Evolutionary conservation across 2,329 filamentous ascomycete genomes (phyloP).

Genomic region (Amauroascus niger): DNA sequence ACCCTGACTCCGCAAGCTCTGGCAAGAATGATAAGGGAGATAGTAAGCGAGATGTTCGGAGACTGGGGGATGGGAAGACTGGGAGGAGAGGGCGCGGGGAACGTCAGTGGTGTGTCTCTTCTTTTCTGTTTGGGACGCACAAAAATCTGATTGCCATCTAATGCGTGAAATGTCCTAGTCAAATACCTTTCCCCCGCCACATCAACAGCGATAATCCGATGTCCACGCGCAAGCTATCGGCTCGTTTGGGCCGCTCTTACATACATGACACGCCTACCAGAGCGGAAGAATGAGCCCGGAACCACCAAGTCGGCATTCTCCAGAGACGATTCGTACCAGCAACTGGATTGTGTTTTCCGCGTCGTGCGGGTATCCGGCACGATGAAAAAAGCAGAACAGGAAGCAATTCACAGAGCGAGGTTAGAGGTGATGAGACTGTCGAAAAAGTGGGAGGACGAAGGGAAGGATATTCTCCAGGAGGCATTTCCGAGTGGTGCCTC

Average conservation of each 20-base stretch:
- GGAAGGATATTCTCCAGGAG: constrained; percentile 33
- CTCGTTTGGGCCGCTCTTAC: constrained; percentile 85
- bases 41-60: constrained; percentile 67
- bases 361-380: constrained; percentile 86
- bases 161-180: constrained; percentile 43
- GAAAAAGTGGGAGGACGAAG: constrained; percentile 40
- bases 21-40: constrained; percentile 57
- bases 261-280: constrained; percentile 61
- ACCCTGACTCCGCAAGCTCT: constrained; percentile 58
- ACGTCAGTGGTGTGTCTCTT: constrained; percentile 51
- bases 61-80: constrained; percentile 62
- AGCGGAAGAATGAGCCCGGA: constrained; percentile 38
- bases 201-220: constrained; percentile 82
- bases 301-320: not conserved
- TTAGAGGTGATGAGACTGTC: constrained; percentile 59
- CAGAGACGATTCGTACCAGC: constrained; percentile 3
- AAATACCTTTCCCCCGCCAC: constrained; percentile 92
- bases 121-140: not conserved
- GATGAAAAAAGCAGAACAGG: constrained; percentile 83
- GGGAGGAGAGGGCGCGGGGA: constrained; percentile 57
- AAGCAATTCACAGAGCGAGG: constrained; percentile 70
- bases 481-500: constrained; percentile 22
- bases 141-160: not conserved
- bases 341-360: constrained; percentile 60
- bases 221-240: constrained; percentile 70